These are phyloP conservation scores for Multifurca ochricompacta DNA, from an alignment of 768 basidiomycete genomes.

Conservation along the genomic window DNA sequence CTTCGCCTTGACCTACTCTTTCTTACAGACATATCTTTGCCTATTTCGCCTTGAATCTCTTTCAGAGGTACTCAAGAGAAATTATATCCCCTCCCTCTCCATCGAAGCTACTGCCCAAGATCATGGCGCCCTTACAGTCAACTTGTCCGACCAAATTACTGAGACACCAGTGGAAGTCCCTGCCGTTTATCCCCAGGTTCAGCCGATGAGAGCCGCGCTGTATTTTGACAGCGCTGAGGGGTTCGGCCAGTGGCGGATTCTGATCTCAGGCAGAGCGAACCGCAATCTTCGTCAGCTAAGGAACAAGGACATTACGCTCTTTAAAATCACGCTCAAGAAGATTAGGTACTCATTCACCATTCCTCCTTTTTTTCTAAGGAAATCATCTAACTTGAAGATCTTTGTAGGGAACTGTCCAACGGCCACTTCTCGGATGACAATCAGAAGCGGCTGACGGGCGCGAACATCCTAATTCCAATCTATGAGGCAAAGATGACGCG, in stretches of 20 bases:
- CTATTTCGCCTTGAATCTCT: slow-evolving; percentile 7
- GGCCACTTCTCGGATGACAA: slow-evolving; percentile 65
- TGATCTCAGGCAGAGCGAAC: slow-evolving; percentile 45
- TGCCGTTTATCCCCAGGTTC: slow-evolving; percentile 39
- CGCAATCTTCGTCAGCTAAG: slow-evolving; percentile 41
- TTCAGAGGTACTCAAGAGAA: background rate
- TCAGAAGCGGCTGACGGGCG: slow-evolving; percentile 48
- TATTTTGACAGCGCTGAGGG: slow-evolving; percentile 52
- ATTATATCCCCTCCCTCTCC: background rate
- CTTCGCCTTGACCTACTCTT: background rate
- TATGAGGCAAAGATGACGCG: slow-evolving; percentile 62
- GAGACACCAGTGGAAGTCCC: slow-evolving; percentile 17
- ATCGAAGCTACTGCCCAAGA: background rate
- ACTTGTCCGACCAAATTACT: background rate
- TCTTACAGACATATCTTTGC: slow-evolving; percentile 2
- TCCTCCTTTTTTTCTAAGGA: background rate
- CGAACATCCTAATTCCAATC: slow-evolving; percentile 43
- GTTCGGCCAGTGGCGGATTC: slow-evolving; percentile 58
- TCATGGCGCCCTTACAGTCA: background rate
- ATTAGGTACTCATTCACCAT: slow-evolving; percentile 40
- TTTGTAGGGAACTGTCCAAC: slow-evolving; percentile 52
- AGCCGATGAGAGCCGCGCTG: slow-evolving; percentile 52
- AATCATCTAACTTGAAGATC: background rate
- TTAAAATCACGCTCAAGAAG: slow-evolving; percentile 55
- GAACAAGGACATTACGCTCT: slow-evolving; percentile 38